phyloP scores from a whole-genome alignment of 1,284 basidiomycete species.

The Malassezia furfur region DNA sequence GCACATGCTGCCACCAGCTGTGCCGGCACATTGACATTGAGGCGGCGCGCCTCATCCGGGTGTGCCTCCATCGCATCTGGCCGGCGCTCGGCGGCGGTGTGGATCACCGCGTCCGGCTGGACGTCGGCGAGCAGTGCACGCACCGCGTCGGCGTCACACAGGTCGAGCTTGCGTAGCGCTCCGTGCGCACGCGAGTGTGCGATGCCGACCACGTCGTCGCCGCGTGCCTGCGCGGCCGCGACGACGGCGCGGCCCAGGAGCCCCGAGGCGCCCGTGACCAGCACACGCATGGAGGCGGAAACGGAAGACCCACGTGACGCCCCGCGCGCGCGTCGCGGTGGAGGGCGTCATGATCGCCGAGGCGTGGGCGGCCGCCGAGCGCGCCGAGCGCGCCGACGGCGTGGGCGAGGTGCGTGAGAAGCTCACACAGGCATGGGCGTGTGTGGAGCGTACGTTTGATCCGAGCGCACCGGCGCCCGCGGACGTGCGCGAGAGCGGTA shows the following conservation, averaged over 20 bases:
- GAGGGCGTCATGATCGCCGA: constrained; percentile 1
- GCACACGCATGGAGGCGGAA: constrained; percentile 36
- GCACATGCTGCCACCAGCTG: constrained; percentile 39
- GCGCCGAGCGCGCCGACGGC: background rate
- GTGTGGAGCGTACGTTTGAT: background rate
- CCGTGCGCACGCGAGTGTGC: constrained; percentile 47
- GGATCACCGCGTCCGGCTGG: constrained; percentile 51
- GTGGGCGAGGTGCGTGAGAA: background rate
- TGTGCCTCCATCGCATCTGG: constrained; percentile 47
- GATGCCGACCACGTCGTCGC: constrained; percentile 37
- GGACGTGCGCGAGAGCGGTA: background rate
- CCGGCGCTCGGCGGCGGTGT: constrained; percentile 53
- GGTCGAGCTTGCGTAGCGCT: constrained; percentile 50
- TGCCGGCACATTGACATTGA: constrained; percentile 52
- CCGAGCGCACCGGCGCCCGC: constrained; percentile 2
- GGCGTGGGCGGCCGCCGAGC: constrained; percentile 14
- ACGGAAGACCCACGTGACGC: background rate
- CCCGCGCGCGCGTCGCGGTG: background rate
- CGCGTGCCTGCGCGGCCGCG: constrained; percentile 15
- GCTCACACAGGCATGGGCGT: constrained; percentile 1
- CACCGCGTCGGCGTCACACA: constrained; percentile 50
- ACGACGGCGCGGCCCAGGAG: constrained; percentile 52
- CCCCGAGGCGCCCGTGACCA: constrained; percentile 52
- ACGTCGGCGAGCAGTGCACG: constrained; percentile 47
- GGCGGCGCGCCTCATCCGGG: constrained; percentile 50